These are phyloP conservation scores for Pyrenochaeta sp. DNA, from an alignment of 2,329 filamentous ascomycete species.

Conservation along the genomic window DNA sequence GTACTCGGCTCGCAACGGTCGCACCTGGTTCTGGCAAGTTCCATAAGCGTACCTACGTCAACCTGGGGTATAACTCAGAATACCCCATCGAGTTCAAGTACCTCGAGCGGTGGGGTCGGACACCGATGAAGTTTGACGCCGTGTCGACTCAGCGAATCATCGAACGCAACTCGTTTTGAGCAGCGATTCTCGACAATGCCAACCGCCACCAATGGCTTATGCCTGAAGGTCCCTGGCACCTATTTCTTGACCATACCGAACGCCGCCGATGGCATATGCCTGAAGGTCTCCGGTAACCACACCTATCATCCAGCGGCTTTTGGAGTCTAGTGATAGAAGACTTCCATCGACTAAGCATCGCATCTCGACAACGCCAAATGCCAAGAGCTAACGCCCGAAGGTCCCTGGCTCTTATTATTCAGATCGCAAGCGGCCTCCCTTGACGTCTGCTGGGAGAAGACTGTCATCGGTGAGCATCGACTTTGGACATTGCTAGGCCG, in stretches of 20 bases:
- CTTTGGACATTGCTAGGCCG: neutral
- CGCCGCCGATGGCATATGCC: constrained; percentile 5
- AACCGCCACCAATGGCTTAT: constrained; percentile 13
- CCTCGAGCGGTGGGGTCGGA: constrained; percentile 15
- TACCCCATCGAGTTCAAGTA: constrained; percentile 27
- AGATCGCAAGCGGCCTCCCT: neutral
- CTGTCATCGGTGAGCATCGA: neutral
- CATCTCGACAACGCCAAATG: too few relatives aligned
- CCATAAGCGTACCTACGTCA: constrained; percentile 28
- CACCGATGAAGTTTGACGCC: constrained; percentile 14
- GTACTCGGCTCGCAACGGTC: constrained; percentile 12
- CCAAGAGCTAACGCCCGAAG: too few relatives aligned
- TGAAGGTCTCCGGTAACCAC: constrained; percentile 3
- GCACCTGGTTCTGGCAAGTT: constrained; percentile 20
- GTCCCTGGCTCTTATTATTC: neutral
- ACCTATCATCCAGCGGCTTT: neutral
- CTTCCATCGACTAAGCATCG: too few relatives aligned
- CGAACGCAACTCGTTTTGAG: neutral
- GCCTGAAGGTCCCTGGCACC: constrained; percentile 14
- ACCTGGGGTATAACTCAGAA: constrained; percentile 14
- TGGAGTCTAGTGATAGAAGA: too few relatives aligned
- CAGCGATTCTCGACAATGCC: constrained; percentile 3
- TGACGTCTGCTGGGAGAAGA: neutral
- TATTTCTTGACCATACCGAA: constrained; percentile 1
- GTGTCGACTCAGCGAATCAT: constrained; percentile 18